phyloP scores from a whole-genome alignment of 116 monocot species.

The Papilionanthe hybrid region DNA sequence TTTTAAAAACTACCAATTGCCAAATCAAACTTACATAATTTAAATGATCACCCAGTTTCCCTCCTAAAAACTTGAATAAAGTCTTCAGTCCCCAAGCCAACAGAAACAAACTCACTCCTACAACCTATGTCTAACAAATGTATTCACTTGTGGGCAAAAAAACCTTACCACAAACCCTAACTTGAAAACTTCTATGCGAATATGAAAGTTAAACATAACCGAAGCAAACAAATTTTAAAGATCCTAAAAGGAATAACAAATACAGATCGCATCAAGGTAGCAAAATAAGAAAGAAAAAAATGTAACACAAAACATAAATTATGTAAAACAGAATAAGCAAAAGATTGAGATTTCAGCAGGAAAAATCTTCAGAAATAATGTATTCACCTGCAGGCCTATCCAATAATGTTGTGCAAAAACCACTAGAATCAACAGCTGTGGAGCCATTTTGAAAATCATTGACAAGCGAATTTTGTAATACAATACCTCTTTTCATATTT shows the following conservation, averaged over 20 bases:
- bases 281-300: not conserved
- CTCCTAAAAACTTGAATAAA: not conserved
- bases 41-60: not conserved
- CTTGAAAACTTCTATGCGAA: not conserved
- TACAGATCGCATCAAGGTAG: not conserved
- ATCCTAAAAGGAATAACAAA: not conserved
- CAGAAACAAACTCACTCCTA: not conserved
- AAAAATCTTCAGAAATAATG: not conserved
- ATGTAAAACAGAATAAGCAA: not conserved
- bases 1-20: too few relatives aligned
- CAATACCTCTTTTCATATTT: slow-evolving; percentile 8
- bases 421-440: slow-evolving; percentile 1
- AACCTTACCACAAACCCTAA: not conserved
- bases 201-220: not conserved
- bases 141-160: too few relatives aligned
- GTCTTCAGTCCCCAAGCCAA: not conserved
- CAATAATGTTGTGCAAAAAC: slow-evolving; percentile 8
- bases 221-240: not conserved
- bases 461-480: slow-evolving; percentile 16
- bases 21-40: not conserved
- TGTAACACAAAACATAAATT: not conserved
- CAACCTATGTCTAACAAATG: not conserved
- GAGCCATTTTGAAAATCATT: slow-evolving; percentile 23
- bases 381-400: slow-evolving; percentile 35
- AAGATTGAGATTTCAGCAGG: not conserved